These are phyloP conservation scores for Parvularia atlantis DNA, from an alignment of 78 protist species.

Conservation along the genomic window DNA sequence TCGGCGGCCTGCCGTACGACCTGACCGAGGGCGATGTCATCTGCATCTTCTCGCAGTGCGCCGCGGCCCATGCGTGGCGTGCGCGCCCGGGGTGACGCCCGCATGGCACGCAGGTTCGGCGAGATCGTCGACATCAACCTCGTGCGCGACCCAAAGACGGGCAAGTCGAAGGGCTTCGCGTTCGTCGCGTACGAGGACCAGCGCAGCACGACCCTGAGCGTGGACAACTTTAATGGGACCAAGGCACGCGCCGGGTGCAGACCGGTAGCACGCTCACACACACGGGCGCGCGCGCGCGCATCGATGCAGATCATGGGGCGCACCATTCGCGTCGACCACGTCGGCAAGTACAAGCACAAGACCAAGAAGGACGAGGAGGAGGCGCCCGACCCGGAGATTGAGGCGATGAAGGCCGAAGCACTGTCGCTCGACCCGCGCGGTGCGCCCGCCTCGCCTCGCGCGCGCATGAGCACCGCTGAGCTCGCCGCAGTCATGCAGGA, in stretches of 20 bases:
- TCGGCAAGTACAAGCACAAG: too few species aligned
- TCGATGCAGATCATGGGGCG: too few species aligned
- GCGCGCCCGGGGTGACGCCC: background rate
- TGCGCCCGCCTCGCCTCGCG: too few species aligned
- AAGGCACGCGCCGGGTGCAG: constrained; percentile 12
- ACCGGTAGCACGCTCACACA: too few species aligned
- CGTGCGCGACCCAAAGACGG: constrained; percentile 73
- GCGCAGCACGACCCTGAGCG: constrained; percentile 75
- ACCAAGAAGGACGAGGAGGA: too few species aligned
- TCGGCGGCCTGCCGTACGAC: constrained; percentile 17
- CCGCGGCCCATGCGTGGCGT: background rate
- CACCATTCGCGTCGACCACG: too few species aligned
- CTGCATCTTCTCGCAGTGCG: constrained; percentile 63
- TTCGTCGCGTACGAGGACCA: constrained; percentile 82
- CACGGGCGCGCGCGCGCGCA: too few species aligned
- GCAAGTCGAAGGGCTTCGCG: constrained; percentile 73
- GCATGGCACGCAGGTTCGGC: constrained; percentile 26
- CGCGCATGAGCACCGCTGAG: too few species aligned
- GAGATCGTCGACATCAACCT: constrained; percentile 66
- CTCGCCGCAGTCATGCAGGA: too few species aligned
- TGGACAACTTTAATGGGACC: constrained; percentile 85
- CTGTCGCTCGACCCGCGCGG: too few species aligned
- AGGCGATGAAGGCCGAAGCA: too few species aligned
- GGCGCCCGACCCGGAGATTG: too few species aligned
- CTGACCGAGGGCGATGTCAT: constrained; percentile 63